phyloP scores from a whole-genome alignment of 2,329 filamentous ascomycete species.

The Fusarium chaquense region DNA sequence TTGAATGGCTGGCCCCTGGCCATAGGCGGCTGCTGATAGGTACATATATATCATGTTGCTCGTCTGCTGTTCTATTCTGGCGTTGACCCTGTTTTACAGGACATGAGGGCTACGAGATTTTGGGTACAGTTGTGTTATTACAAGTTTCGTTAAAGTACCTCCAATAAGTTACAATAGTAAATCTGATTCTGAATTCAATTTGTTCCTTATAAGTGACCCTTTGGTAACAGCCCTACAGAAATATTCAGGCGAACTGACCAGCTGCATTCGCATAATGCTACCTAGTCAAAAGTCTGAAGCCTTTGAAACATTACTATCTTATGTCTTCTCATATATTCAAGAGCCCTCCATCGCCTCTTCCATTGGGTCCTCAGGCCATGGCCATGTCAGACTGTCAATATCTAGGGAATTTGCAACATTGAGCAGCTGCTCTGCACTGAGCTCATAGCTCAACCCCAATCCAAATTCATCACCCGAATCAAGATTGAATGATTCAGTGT shows the following conservation, averaged over 20 bases:
- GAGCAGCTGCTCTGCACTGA: slow-evolving; percentile 39
- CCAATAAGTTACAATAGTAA: too few relatives aligned
- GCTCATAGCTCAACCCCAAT: slow-evolving; percentile 32
- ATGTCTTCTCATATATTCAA: not conserved
- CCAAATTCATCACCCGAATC: slow-evolving; percentile 21
- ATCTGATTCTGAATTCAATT: not conserved
- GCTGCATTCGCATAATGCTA: not conserved
- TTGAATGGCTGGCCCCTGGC: too few relatives aligned
- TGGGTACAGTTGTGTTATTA: not conserved
- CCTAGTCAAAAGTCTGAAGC: not conserved
- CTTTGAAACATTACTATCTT: not conserved
- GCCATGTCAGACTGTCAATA: slow-evolving; percentile 41
- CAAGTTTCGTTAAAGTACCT: not conserved
- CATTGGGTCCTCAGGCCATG: slow-evolving; percentile 25
- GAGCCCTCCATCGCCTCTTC: not conserved
- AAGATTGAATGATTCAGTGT: slow-evolving; percentile 6
- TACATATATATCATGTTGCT: slow-evolving; percentile 22
- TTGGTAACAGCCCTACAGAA: too few relatives aligned
- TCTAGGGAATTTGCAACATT: slow-evolving; percentile 39
- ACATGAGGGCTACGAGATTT: not conserved
- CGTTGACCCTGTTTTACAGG: not conserved
- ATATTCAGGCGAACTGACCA: not conserved
- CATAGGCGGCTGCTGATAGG: too few relatives aligned
- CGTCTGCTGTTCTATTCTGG: slow-evolving; percentile 23
- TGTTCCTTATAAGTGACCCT: not conserved